Evolutionary conservation across 1,284 basidiomycete genomes (phyloP), one percentile per base, ranked within the genome.

Genomic region (Fomitopsis betulina): DNA sequence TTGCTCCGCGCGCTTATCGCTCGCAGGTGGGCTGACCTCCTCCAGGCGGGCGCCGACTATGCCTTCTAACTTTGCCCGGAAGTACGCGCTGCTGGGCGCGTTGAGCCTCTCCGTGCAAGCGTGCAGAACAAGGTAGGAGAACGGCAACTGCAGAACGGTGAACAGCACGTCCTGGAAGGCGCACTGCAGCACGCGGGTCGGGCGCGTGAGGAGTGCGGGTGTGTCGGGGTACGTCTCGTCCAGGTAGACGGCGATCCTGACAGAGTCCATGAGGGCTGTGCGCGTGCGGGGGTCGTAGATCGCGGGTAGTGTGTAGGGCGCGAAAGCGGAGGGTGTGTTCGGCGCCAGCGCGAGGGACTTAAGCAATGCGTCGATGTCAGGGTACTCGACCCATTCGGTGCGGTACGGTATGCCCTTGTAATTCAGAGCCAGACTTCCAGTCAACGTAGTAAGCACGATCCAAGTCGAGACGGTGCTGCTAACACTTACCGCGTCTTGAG

Each of bases 351-450:
- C 72, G 58, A 74, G 57, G 38, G 66, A 60, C 58, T 66, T 67
- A 54, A 63, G 66, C 8, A 67, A 54, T 7, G 62, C 47, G 32
- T 67, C 70, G 65, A 76, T 72, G 60, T 76, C 72, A 5, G 73
- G 74, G 55, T 71, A 75, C 55, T 73, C 70, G 38, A 76, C 61
- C 72, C 73, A 76, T 13, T 68, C 65, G 42, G 72, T 76, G 53
- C 63, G 67, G 67, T 70, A 71, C 1, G 69, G 60, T 12, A 76
- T 58, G 8, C 67, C 66, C 57, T 76, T 76, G 65, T 69, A 70
- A 60, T 72, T 72, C 37, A 77, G 60, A 1, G 67, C 61, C 39
- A 69, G 65, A 49, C 75, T 75, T n/a, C 7, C 5, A 19, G 12
- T n/a, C n/a, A n/a, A n/a, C n/a, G n/a, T n/a, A n/a, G n/a, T n/a